These are phyloP conservation scores for Claviceps paspali DNA, from an alignment of 2,329 filamentous ascomycete genomes.

Conservation along the genomic window DNA sequence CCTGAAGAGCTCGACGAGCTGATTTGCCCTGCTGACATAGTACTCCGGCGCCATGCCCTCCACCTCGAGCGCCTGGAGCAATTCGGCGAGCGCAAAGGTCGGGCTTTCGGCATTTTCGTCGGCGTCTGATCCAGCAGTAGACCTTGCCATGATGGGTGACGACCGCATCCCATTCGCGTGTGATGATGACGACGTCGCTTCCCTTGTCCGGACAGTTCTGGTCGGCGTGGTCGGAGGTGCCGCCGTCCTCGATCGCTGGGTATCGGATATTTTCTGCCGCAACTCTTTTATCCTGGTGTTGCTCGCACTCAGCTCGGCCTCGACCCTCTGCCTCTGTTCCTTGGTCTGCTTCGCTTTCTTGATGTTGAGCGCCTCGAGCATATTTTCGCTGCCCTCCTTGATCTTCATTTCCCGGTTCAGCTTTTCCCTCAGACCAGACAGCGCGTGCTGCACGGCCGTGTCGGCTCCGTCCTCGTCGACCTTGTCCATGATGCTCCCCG, in stretches of 20 bases:
- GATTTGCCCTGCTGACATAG: slow-evolving; percentile 86
- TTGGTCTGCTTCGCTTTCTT: slow-evolving; percentile 95
- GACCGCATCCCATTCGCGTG: slow-evolving; percentile 36
- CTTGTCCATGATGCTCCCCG: slow-evolving; percentile 34
- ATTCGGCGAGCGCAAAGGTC: slow-evolving; percentile 78
- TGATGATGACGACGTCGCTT: slow-evolving; percentile 28
- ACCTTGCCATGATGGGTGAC: slow-evolving; percentile 39
- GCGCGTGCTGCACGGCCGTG: slow-evolving; percentile 51
- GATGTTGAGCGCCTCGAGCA: slow-evolving; percentile 82
- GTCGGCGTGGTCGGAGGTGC: slow-evolving; percentile 36
- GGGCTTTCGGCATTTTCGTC: slow-evolving; percentile 71
- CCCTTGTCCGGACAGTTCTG: slow-evolving; percentile 32
- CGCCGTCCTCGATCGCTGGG: slow-evolving; percentile 35
- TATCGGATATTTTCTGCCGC: slow-evolving; percentile 43
- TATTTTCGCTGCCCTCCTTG: slow-evolving; percentile 92
- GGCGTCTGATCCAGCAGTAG: slow-evolving; percentile 43
- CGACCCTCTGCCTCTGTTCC: slow-evolving; percentile 62
- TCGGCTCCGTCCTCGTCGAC: slow-evolving; percentile 46
- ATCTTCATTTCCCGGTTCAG: slow-evolving; percentile 96
- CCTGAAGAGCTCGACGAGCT: slow-evolving; percentile 91
- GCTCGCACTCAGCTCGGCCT: slow-evolving; percentile 80
- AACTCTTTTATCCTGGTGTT: slow-evolving; percentile 56
- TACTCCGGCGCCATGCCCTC: slow-evolving; percentile 85
- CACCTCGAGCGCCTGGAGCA: slow-evolving; percentile 75
- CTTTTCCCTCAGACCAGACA: slow-evolving; percentile 63